These are phyloP conservation scores for Fusarium virguliforme DNA, from an alignment of 2,329 filamentous ascomycete species.

Conservation along the genomic window DNA sequence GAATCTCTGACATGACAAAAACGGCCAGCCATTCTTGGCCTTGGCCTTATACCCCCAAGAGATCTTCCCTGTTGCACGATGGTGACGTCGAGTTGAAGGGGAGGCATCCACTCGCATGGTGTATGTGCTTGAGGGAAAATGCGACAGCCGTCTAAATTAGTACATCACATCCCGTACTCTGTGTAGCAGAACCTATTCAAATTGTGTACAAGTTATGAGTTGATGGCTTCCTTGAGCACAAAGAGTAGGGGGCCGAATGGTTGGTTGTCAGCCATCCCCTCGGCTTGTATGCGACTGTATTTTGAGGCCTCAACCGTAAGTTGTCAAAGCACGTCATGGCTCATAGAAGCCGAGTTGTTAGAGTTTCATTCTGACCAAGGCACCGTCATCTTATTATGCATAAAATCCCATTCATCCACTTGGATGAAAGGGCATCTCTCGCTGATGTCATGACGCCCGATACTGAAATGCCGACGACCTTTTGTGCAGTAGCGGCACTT, in stretches of 20 bases:
- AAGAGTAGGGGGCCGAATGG: too few species aligned
- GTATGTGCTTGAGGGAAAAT: constrained; percentile 70
- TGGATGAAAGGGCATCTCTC: constrained; percentile 62
- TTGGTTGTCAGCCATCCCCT: too few species aligned
- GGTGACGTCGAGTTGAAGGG: constrained; percentile 88
- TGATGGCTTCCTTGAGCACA: too few species aligned
- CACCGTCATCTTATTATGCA: constrained; percentile 61
- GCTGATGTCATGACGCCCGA: constrained; percentile 60
- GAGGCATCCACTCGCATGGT: constrained; percentile 84
- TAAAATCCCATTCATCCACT: constrained; percentile 62
- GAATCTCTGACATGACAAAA: not conserved
- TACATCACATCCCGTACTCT: constrained; percentile 71
- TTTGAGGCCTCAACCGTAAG: not conserved
- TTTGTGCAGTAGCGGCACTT: not conserved
- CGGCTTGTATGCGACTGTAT: too few species aligned
- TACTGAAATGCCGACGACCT: constrained; percentile 20
- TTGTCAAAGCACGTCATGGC: not conserved
- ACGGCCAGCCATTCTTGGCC: not conserved
- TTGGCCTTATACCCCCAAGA: not conserved
- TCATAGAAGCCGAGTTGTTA: too few species aligned
- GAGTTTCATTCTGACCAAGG: constrained; percentile 57
- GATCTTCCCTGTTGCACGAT: constrained; percentile 78
- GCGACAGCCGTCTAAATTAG: constrained; percentile 48
- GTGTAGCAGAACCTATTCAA: constrained; percentile 48
- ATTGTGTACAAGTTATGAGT: too few species aligned